Evolutionary conservation across 1,139 yeast genomes (phyloP).

Genomic region (Zygosaccharomyces pseudobailii): DNA sequence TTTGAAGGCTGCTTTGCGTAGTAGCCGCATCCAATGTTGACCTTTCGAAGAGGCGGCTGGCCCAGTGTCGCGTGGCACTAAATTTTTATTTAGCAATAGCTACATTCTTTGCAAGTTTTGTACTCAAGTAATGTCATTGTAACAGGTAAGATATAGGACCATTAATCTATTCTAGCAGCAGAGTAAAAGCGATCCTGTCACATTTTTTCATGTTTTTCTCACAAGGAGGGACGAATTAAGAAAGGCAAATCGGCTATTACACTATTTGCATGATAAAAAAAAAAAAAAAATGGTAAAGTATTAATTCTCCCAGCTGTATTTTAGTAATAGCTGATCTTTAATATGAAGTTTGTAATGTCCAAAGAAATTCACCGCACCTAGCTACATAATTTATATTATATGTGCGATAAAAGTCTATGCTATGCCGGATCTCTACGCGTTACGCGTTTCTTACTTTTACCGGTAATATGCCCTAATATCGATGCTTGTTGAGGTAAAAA

Average conservation of each 20-base stretch:
- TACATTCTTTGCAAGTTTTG: not conserved
- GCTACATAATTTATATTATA: not conserved
- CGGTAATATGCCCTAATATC: not conserved
- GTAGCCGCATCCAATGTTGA: not conserved
- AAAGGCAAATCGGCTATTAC: too few species aligned
- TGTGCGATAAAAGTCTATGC: not conserved
- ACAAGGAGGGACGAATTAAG: too few species aligned
- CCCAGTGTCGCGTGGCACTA: not conserved
- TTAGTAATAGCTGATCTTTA: too few species aligned
- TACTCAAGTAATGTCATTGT: too few species aligned
- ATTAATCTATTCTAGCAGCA: too few species aligned
- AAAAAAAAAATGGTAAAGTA: too few species aligned
- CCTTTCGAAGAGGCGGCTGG: not conserved
- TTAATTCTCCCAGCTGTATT: too few species aligned
- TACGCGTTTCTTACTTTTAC: not conserved
- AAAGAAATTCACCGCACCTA: not conserved
- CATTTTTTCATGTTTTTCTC: too few species aligned
- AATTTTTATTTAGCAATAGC: not conserved
- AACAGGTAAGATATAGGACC: too few species aligned
- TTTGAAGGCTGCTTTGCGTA: not conserved
- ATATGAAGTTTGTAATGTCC: too few species aligned
- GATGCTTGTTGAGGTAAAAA: slow-evolving; percentile 2
- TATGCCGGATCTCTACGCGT: not conserved
- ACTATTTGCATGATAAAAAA: too few species aligned
- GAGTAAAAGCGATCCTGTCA: too few species aligned